Conservation (phyloP, 2,329 filamentous ascomycete species). For the Cercospora sojina region DNA sequence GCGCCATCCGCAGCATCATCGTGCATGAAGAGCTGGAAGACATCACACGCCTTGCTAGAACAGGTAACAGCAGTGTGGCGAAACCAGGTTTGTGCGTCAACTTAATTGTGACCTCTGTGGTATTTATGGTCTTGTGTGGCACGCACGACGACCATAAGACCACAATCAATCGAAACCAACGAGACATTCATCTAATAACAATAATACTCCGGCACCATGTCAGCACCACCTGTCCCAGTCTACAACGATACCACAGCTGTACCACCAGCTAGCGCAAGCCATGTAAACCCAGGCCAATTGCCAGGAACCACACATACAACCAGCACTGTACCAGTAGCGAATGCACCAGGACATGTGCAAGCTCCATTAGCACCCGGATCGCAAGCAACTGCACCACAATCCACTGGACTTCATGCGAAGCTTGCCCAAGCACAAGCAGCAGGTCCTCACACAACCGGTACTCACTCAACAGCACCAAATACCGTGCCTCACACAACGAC, state of each 20-base stretch:
- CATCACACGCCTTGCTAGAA: not conserved
- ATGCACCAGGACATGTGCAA: not conserved
- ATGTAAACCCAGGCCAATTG: not conserved
- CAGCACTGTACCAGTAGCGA: not conserved
- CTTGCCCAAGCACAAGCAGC: not conserved
- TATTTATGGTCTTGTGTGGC: not conserved
- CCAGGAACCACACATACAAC: not conserved
- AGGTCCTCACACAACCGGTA: not conserved
- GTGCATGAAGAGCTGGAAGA: constrained; percentile 1
- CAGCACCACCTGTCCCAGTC: not conserved
- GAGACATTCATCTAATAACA: not conserved
- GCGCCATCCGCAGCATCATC: constrained; percentile 5
- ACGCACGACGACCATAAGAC: not conserved
- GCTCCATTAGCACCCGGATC: not conserved
- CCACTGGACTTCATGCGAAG: not conserved
- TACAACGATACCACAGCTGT: not conserved
- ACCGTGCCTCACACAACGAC: not conserved
- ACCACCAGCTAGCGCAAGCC: not conserved
- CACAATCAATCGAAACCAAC: not conserved
- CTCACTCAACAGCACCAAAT: not conserved
- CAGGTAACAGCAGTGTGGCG: not conserved
- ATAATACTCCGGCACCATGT: not conserved
- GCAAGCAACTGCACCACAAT: not conserved
- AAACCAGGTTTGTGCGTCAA: constrained; percentile 2
- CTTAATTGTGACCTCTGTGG: not conserved